Percentiles rank a stretch among this genome's conserved stretches.
phyloP scores from a whole-genome alignment of 2,329 filamentous ascomycete species.

The Acrodontium crateriforme region DNA sequence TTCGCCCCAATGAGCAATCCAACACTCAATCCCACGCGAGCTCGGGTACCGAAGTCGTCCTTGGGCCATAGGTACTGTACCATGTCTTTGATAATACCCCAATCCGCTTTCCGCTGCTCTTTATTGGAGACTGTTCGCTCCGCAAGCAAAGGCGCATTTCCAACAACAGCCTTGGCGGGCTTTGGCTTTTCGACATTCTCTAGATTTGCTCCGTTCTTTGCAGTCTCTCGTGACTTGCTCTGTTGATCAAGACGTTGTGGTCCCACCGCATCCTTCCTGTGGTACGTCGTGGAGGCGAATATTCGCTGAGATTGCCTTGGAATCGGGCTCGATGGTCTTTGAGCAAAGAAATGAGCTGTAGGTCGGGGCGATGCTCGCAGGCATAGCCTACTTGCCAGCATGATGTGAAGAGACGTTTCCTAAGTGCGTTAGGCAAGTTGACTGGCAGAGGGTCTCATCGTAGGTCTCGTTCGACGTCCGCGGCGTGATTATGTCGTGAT shows the following conservation, averaged over 20 bases:
- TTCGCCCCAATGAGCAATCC: constrained; percentile 77
- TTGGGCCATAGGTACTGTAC: constrained; percentile 91
- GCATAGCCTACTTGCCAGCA: constrained; percentile 17
- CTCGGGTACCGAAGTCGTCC: constrained; percentile 64
- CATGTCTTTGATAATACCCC: constrained; percentile 99
- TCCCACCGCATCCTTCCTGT: constrained; percentile 28
- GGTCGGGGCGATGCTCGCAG: constrained; percentile 9
- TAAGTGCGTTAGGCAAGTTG: too few species aligned
- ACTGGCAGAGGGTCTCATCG: too few species aligned
- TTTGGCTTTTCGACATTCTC: constrained; percentile 21
- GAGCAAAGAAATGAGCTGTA: constrained; percentile 2
- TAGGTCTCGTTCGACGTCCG: too few species aligned
- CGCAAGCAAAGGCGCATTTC: constrained; percentile 45
- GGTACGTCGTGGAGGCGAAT: constrained; percentile 30
- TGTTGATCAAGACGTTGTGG: constrained; percentile 13
- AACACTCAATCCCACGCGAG: constrained; percentile 76
- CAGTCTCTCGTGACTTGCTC: constrained; percentile 14
- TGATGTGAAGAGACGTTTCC: too few species aligned
- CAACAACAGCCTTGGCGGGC: constrained; percentile 19
- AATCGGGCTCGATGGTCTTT: constrained; percentile 3
- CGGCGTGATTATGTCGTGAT: too few species aligned
- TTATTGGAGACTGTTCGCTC: constrained; percentile 55
- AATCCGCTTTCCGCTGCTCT: constrained; percentile 91
- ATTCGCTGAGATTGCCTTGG: constrained; percentile 22
- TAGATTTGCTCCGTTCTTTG: constrained; percentile 20